Evolutionary conservation across 257 asterid genomes (phyloP).

Genomic region (Rehmannia glutinosa): DNA sequence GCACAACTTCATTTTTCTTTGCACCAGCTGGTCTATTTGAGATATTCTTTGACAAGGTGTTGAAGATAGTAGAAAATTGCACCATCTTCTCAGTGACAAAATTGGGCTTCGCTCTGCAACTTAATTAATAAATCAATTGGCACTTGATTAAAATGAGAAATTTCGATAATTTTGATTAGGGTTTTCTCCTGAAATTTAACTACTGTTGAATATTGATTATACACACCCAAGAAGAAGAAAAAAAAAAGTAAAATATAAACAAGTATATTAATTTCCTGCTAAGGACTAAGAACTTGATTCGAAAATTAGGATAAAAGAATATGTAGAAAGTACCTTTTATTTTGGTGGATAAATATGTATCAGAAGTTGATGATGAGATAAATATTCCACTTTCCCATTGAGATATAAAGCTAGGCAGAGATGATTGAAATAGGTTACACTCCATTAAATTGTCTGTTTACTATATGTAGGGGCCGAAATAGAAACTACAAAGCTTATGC

Average conservation of each 20-base stretch:
- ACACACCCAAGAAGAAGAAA: no score
- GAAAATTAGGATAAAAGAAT: neutral
- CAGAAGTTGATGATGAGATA: neutral
- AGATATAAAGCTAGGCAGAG: neutral
- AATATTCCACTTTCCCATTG: constrained; percentile 22
- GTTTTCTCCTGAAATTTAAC: no score
- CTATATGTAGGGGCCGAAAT: constrained; percentile 15
- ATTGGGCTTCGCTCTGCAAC: constrained; percentile 16
- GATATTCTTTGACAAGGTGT: constrained; percentile 45
- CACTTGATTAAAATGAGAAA: neutral
- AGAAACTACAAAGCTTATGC: constrained; percentile 9
- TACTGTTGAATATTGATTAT: no score
- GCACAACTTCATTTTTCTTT: constrained; percentile 45
- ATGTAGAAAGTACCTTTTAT: constrained; percentile 13
- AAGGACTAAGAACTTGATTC: neutral
- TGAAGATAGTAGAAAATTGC: constrained; percentile 51
- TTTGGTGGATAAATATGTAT: neutral
- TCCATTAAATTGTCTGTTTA: constrained; percentile 22
- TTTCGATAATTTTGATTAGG: no score
- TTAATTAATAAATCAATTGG: neutral
- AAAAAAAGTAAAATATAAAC: no score
- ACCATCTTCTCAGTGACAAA: constrained; percentile 41
- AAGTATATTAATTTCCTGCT: no score
- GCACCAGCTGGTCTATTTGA: constrained; percentile 32
- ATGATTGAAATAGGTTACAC: constrained; percentile 15